Evolutionary conservation across 2,329 filamentous ascomycete species (phyloP), one percentile per base, ranked within the genome.

Genomic region (Dichotomopilus funicola): DNA sequence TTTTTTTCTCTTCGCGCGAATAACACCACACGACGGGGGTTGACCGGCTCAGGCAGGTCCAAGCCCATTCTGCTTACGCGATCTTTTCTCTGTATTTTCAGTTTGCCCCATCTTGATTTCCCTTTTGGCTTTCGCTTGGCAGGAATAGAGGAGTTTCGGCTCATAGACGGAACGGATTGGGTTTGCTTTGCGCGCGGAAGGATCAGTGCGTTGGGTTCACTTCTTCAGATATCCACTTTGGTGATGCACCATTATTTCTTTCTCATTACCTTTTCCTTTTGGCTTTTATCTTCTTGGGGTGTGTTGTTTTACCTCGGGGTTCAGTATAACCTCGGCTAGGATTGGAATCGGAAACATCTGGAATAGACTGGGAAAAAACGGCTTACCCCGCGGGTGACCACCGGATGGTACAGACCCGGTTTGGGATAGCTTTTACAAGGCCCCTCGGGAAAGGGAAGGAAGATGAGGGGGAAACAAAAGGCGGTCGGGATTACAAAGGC

Each of bases 341-440:
- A 54, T 58, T 12, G 19, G 19, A 27, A 27, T 27, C 19, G 19
- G 19, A 27, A 27, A 27, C 19, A 27, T 27, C 19, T 27, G 19
- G 19, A 11, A 11, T 49, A 59, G 57, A 59, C 46, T 53, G 56
- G 49, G 45, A 27, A 12, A 45, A 54, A 45, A 38, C 44, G 41
- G 33, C 50, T 52, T 8, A 27, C 47, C 47, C 27, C 19, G 31
- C n/a, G 43, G 48, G 31, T 42, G 40, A 50, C 49, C 52, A 49
- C 51, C 48, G 49, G 51, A 47, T 49, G 52, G 48, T 45, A 45
- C 34, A 45, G 44, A 38, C 11, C n/a, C 13, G 36, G n/a, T 48
- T 6, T 31, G 31, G n/a, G n/a, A 51, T 8, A 12, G 42, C 19
- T 27, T 27, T 27, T 46, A 51, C 47, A 54, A 2, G 38, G 38